These are phyloP conservation scores for Botryotinia calthae DNA, from an alignment of 2,329 filamentous ascomycete genomes.

Conservation along the genomic window DNA sequence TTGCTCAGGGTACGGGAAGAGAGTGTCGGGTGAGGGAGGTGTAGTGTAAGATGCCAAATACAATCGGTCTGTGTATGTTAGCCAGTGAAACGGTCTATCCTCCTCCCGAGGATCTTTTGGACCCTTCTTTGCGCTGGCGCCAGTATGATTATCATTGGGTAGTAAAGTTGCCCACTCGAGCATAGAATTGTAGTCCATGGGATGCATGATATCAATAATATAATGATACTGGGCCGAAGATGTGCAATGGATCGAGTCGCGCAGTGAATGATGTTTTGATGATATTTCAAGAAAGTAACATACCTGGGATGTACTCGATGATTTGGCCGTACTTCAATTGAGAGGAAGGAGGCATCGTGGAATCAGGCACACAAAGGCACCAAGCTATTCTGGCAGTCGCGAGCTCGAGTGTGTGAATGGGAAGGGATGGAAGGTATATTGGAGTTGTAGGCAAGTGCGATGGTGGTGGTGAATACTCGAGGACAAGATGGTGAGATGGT, in stretches of 20 bases:
- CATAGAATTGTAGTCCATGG: slow-evolving; percentile 28
- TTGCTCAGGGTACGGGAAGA: slow-evolving; percentile 74
- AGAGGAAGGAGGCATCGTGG: slow-evolving; percentile 46
- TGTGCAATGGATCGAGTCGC: slow-evolving; percentile 24
- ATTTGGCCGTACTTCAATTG: slow-evolving; percentile 70
- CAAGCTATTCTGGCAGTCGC: slow-evolving; percentile 8
- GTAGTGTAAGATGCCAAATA: slow-evolving; percentile 92
- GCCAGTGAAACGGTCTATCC: slow-evolving; percentile 34
- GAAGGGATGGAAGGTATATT: background rate
- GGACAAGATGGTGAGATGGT: background rate
- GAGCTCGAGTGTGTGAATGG: background rate
- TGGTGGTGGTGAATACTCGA: background rate
- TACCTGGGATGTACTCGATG: slow-evolving; percentile 95
- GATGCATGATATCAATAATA: slow-evolving; percentile 24
- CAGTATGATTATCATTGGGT: slow-evolving; percentile 20
- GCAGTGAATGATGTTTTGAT: slow-evolving; percentile 18
- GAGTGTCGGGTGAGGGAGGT: slow-evolving; percentile 74
- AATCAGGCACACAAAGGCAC: slow-evolving; percentile 12
- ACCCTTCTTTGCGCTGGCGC: slow-evolving; percentile 14
- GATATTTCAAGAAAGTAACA: slow-evolving; percentile 33
- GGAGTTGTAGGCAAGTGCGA: background rate
- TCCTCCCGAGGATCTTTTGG: slow-evolving; percentile 2
- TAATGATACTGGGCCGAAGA: slow-evolving; percentile 30
- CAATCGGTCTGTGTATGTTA: slow-evolving; percentile 69
- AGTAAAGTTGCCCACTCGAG: slow-evolving; percentile 32